Evolutionary conservation across 345 rosid genomes (phyloP), one percentile per base, ranked within the genome.

Genomic region (Gossypium arboreum): DNA sequence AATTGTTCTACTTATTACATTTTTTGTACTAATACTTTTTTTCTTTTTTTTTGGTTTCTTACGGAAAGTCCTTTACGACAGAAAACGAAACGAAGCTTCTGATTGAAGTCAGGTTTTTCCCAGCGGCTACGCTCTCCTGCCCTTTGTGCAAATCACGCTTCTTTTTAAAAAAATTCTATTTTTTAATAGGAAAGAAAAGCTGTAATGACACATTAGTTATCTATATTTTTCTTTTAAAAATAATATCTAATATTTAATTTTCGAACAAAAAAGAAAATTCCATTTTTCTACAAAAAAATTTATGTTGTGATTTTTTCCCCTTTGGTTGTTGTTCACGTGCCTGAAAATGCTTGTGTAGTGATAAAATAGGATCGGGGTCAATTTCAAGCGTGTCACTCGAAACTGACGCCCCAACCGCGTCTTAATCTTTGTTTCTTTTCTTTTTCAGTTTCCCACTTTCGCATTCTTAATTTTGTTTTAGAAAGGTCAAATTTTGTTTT

Each of bases 371-470:
- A 11, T 25, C 0, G 9, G 54, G 9, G 24, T 20, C 50, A 29
- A 54, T 34, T 71, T 18, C 39, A 15, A 56, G 64, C 63, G 12
- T 1, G 9, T 11, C 63, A 20, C n/a, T 15, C 7, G 63, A 52
- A 29, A 34, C 12, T 29, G 62, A 71, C 48, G 63, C 29, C 50
- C n/a, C 61, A 51, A 41, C 75, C 75, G 74, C 74, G 51, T 55
- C 41, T 9, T 25, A 16, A 71, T 24, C 13, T 1, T 17, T 24
- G 2, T 71, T 71, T 10, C 47, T 1, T 71, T 71, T 4, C 17
- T 51, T 18, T 2, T 71, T 12, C 1, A 12, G 39, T 45, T 67
- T 22, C 18, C 18, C 55, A 7, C 2, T 45, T 22, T 12, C 6
- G 29, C 51, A 64, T n/a, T 1, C n/a, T 17, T 17, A 0, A 0